Percentiles rank a stretch among this genome's conserved stretches.
phyloP scores from a whole-genome alignment of 768 basidiomycete species.

The Amanita rubescens region DNA sequence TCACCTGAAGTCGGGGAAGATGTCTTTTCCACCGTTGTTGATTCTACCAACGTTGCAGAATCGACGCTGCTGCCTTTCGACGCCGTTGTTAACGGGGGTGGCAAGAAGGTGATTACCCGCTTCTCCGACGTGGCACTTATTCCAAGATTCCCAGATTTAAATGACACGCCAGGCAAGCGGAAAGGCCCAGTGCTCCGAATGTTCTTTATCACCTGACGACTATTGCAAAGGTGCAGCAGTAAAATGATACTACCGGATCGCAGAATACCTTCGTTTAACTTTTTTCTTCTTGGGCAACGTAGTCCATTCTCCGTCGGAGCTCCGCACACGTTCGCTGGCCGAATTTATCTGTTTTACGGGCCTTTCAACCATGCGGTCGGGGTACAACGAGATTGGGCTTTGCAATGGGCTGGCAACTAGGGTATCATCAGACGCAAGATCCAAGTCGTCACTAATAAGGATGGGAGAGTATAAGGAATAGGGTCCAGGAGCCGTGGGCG shows the following conservation, averaged over 20 bases:
- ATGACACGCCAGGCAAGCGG: not conserved
- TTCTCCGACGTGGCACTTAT: not conserved
- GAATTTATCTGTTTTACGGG: not conserved
- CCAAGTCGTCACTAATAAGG: not conserved
- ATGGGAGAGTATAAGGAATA: not conserved
- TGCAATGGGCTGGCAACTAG: constrained; percentile 4
- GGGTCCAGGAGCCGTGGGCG: not conserved
- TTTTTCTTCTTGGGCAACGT: constrained; percentile 6
- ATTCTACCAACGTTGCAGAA: not conserved
- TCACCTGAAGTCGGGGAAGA: not conserved
- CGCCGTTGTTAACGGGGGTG: not conserved
- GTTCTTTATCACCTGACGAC: not conserved
- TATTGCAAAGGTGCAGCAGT: not conserved
- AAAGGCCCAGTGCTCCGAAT: not conserved
- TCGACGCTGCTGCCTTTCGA: not conserved
- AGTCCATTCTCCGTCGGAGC: constrained; percentile 6
- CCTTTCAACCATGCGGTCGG: not conserved
- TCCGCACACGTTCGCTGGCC: not conserved
- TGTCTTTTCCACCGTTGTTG: not conserved
- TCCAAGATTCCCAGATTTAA: not conserved
- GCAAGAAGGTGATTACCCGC: constrained; percentile 6
- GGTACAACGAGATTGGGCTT: not conserved
- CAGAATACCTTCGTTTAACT: not conserved
- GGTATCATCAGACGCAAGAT: constrained; percentile 6
- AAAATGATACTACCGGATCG: not conserved